Conservation (phyloP, 257 asterid genomes). For the Perilla frutescens region DNA sequence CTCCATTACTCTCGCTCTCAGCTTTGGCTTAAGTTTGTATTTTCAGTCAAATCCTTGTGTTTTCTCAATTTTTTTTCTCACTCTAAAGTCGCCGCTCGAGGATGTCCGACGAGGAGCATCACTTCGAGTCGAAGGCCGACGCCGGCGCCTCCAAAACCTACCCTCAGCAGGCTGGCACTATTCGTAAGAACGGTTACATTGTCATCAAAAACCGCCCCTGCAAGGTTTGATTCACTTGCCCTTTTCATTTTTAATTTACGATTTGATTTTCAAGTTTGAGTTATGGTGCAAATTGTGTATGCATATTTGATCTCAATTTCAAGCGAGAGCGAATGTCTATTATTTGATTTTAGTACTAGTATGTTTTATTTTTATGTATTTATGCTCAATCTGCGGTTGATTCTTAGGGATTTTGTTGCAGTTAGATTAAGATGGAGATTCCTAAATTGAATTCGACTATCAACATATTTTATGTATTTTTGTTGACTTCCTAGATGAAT, state of each 20-base stretch:
- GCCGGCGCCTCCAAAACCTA: conserved; percentile 74
- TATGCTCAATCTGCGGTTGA: background rate
- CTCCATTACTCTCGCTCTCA: background rate
- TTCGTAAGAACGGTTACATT: conserved; percentile 67
- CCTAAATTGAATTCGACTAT: background rate
- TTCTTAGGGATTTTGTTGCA: background rate
- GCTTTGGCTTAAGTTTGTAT: background rate
- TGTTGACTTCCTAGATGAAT: too few relatives aligned
- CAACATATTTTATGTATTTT: too few relatives aligned
- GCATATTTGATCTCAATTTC: background rate
- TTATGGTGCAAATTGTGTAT: background rate
- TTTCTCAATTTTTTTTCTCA: too few relatives aligned
- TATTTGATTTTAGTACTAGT: background rate
- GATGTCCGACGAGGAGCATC: conserved; percentile 81
- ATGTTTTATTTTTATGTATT: background rate
- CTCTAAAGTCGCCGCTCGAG: conserved; percentile 31
- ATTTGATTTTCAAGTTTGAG: background rate
- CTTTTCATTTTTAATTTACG: background rate
- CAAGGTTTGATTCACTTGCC: conserved; percentile 47
- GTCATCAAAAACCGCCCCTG: conserved; percentile 67
- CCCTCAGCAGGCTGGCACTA: conserved; percentile 78
- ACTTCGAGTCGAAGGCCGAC: conserved; percentile 69
- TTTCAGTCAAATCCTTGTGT: too few relatives aligned
- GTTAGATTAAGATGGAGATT: background rate
- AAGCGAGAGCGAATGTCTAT: background rate